These are phyloP conservation scores for Tetracladium marchalianum DNA, from an alignment of 495 filamentous ascomycete genomes.

Conservation along the genomic window DNA sequence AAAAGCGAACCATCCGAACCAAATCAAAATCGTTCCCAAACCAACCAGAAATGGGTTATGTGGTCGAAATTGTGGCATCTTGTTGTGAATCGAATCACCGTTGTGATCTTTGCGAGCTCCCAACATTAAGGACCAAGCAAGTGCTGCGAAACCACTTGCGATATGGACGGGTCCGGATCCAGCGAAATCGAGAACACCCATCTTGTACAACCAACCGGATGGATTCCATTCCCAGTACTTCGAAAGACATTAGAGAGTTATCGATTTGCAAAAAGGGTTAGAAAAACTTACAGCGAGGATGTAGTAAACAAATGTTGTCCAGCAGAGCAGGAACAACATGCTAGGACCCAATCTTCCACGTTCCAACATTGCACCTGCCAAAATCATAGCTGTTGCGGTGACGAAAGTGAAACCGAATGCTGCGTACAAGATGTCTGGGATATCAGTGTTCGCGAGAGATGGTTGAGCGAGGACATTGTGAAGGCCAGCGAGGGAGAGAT, in stretches of 20 bases:
- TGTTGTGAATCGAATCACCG: conserved; percentile 41
- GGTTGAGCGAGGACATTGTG: conserved; percentile 65
- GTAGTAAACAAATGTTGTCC: conserved; percentile 75
- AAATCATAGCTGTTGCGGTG: conserved; percentile 55
- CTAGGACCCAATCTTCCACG: conserved; percentile 73
- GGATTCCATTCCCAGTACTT: conserved; percentile 87
- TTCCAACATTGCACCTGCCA: conserved; percentile 67
- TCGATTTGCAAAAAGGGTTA: conserved; percentile 79
- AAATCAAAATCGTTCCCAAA: conserved; percentile 72
- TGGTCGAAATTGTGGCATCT: conserved; percentile 63
- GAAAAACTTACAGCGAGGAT: conserved; percentile 55
- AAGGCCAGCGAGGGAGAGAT: conserved; percentile 75
- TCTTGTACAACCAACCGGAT: conserved; percentile 58
- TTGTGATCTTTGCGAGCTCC: conserved; percentile 68
- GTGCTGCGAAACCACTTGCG: conserved; percentile 63
- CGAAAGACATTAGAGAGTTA: conserved; percentile 69
- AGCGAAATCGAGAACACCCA: conserved; percentile 73
- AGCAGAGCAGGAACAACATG: conserved; percentile 81
- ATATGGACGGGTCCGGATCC: conserved; percentile 82
- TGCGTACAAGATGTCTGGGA: conserved; percentile 80
- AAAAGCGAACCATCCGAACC: conserved; percentile 97
- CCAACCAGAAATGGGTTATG: conserved; percentile 66
- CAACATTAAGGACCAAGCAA: conserved; percentile 80
- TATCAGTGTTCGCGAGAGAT: conserved; percentile 52
- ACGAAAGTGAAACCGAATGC: conserved; percentile 42